A percentile compares a stretch with the other conserved stretches of the same genome.
phyloP scores from a whole-genome alignment of 2,329 filamentous ascomycete genomes.

The Raffaelea ambrosiae region DNA sequence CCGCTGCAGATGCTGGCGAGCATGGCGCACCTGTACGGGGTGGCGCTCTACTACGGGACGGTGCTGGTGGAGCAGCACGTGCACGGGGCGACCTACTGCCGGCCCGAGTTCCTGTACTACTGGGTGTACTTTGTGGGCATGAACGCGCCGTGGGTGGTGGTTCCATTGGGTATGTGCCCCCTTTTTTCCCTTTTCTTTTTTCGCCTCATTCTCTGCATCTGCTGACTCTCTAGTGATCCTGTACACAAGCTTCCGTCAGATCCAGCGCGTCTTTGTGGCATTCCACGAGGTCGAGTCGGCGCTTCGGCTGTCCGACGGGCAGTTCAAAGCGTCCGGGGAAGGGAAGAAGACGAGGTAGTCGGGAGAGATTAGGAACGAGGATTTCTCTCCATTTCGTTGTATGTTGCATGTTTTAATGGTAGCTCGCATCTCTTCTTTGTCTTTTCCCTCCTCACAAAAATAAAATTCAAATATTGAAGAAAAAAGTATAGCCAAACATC shows the following conservation, averaged over 20 bases:
- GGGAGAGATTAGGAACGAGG: not conserved
- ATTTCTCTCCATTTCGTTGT: too few species aligned
- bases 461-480: too few species aligned
- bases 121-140: constrained; percentile 56
- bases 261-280: constrained; percentile 1
- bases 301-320: too few species aligned
- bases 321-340: too few species aligned
- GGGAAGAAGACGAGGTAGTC: not conserved
- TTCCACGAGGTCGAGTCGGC: not conserved
- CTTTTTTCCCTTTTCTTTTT: not conserved
- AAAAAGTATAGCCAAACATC: too few species aligned
- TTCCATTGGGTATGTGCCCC: constrained; percentile 40
- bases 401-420: too few species aligned
- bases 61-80: constrained; percentile 39
- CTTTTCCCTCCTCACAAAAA: too few species aligned
- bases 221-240: constrained; percentile 3
- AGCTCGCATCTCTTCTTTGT: too few species aligned
- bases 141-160: constrained; percentile 51
- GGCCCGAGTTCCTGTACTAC: constrained; percentile 53
- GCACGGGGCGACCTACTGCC: constrained; percentile 39
- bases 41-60: constrained; percentile 54
- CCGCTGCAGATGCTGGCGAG: constrained; percentile 42
- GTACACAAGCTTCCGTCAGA: constrained; percentile 3
- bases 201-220: not conserved
- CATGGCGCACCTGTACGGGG: constrained; percentile 50